A percentile compares a stretch with the other conserved stretches of the same genome.
phyloP scores from a whole-genome alignment of 2,329 filamentous ascomycete genomes.

The Epichloe hybrida region DNA sequence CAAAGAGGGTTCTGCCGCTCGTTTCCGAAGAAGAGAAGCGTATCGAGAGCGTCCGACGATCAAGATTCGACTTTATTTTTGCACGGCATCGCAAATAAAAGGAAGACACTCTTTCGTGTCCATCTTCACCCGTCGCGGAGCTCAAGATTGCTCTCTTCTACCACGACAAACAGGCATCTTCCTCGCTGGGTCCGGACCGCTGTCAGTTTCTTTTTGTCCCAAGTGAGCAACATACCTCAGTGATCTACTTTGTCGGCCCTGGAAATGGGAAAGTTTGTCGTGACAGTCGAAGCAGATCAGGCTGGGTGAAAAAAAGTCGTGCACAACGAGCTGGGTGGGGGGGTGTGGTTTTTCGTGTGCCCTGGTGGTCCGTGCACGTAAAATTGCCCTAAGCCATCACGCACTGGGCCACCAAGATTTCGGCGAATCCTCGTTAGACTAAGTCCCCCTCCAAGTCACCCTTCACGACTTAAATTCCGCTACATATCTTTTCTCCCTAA shows the following conservation, averaged over 20 bases:
- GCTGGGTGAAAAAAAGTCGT: constrained; percentile 1
- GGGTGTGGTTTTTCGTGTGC: constrained; percentile 18
- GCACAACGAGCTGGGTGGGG: constrained; percentile 5
- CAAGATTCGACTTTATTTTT: not conserved
- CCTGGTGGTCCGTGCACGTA: constrained; percentile 28
- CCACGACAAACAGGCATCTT: constrained; percentile 36
- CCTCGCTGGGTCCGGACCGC: constrained; percentile 22
- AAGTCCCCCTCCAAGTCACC: constrained; percentile 17
- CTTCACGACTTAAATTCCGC: constrained; percentile 16
- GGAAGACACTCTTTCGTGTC: not conserved
- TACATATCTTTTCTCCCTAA: constrained; percentile 13
- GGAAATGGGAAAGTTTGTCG: not conserved
- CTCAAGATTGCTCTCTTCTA: constrained; percentile 48
- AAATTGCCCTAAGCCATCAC: constrained; percentile 30
- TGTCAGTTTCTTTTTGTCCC: constrained; percentile 8
- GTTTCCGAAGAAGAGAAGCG: constrained; percentile 49
- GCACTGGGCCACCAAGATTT: constrained; percentile 20
- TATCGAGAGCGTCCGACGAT: constrained; percentile 30
- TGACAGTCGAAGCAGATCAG: not conserved
- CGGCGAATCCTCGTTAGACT: constrained; percentile 23
- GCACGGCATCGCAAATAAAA: not conserved
- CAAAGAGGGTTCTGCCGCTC: constrained; percentile 59
- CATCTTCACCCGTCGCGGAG: constrained; percentile 13
- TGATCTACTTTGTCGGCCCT: constrained; percentile 3
- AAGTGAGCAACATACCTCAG: constrained; percentile 31